These are phyloP conservation scores for Plicaturopsis crispa DNA, from an alignment of 768 basidiomycete species.

Conservation along the genomic window DNA sequence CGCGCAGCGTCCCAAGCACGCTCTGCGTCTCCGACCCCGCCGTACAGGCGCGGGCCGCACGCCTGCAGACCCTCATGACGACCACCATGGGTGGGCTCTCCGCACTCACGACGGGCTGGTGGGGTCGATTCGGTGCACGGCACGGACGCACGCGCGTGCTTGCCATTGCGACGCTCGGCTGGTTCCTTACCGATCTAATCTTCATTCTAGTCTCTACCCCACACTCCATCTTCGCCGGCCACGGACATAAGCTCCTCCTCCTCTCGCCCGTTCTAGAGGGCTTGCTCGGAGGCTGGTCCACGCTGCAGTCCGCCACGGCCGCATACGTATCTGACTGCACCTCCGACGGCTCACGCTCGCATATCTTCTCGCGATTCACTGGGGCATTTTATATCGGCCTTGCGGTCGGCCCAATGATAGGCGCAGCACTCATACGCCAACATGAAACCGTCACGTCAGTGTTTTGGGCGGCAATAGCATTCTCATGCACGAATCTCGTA, in stretches of 20 bases:
- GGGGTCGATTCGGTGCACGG: conserved; percentile 75
- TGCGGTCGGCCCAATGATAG: conserved; percentile 70
- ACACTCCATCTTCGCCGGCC: conserved; percentile 46
- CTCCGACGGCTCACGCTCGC: conserved; percentile 71
- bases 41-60: conserved; percentile 63
- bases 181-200: conserved; percentile 49
- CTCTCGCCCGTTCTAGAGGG: conserved; percentile 78
- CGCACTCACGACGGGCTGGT: conserved; percentile 79
- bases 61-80: conserved; percentile 70
- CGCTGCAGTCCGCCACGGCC: conserved; percentile 51
- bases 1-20: conserved; percentile 26
- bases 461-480: conserved; percentile 44
- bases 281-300: conserved; percentile 72
- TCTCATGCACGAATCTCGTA: conserved; percentile 43
- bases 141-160: conserved; percentile 74
- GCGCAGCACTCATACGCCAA: conserved; percentile 36
- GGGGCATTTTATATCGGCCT: conserved; percentile 77
- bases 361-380: conserved; percentile 58
- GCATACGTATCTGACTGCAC: conserved; percentile 75
- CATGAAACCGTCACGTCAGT: conserved; percentile 35
- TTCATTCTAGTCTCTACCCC: conserved; percentile 75
- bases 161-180: conserved; percentile 53
- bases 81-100: conserved; percentile 73
- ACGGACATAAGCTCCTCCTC: conserved; percentile 70
- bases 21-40: conserved; percentile 39